Evolutionary conservation across 2,329 filamentous ascomycete genomes (phyloP).

Genomic region (Neofusicoccum ribis): DNA sequence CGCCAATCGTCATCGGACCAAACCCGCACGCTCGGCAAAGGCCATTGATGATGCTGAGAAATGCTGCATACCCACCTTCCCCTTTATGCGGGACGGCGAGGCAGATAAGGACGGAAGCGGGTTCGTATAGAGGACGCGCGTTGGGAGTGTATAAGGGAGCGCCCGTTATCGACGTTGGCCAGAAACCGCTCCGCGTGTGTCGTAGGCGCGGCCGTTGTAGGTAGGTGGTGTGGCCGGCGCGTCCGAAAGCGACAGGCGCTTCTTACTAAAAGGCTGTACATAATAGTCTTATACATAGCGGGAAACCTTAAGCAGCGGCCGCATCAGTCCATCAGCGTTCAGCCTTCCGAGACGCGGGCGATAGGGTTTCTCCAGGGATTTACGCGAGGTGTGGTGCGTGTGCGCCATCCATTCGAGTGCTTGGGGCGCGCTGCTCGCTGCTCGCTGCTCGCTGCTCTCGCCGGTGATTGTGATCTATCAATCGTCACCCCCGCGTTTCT

Average conservation of each 20-base stretch:
- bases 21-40: no score
- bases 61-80: background rate
- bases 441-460: no score
- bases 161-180: no score
- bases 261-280: background rate
- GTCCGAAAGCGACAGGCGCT: no score
- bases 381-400: background rate
- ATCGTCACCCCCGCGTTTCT: background rate
- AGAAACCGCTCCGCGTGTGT: no score
- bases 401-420: background rate
- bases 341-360: background rate
- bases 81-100: background rate
- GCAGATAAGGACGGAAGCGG: background rate
- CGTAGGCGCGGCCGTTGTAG: no score
- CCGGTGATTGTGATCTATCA: background rate
- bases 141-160: background rate
- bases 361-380: background rate
- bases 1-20: no score
- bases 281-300: background rate
- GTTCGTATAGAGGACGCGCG: background rate
- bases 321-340: background rate
- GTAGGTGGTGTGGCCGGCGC: no score
- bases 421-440: background rate
- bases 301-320: background rate
- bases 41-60: background rate